Conservation (phyloP, 2,329 filamentous ascomycete species). For the Beauveria medogensis region DNA sequence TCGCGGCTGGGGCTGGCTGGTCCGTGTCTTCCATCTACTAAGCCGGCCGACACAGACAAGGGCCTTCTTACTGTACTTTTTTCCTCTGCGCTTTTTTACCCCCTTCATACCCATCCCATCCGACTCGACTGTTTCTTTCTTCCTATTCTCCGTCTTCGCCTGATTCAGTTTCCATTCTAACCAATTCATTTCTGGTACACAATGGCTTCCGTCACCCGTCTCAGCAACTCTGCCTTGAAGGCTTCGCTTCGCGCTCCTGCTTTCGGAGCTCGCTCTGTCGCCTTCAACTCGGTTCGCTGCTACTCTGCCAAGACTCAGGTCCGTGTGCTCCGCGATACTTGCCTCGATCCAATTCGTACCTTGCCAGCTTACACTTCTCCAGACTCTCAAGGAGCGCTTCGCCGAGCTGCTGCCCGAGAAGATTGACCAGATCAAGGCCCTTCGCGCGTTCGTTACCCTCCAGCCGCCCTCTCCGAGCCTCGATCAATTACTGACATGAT, state of each 20-base stretch:
- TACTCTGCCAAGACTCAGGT: constrained; percentile 93
- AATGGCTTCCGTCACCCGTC: constrained; percentile 79
- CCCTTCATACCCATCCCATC: constrained; percentile 13
- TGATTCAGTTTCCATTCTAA: constrained; percentile 11
- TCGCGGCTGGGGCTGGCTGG: neutral
- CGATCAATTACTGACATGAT: constrained; percentile 8
- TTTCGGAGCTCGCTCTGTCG: constrained; percentile 59
- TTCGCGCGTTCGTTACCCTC: constrained; percentile 68
- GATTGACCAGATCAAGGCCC: constrained; percentile 98
- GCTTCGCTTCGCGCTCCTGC: constrained; percentile 61
- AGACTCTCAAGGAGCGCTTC: constrained; percentile 98
- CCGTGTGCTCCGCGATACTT: constrained; percentile 22
- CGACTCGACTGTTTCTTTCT: constrained; percentile 21
- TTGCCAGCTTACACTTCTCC: constrained; percentile 12
- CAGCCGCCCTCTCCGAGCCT: neutral
- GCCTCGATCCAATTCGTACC: neutral
- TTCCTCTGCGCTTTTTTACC: constrained; percentile 16
- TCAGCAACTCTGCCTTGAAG: constrained; percentile 75
- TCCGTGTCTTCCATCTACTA: neutral
- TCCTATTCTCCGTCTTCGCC: constrained; percentile 19
- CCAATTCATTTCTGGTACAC: constrained; percentile 25
- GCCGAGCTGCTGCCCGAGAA: constrained; percentile 91
- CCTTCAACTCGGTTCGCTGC: constrained; percentile 77
- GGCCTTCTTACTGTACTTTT: neutral
- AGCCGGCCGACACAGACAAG: neutral